Conservation (phyloP, 2,329 filamentous ascomycete species). For the Colletotrichum sp. region DNA sequence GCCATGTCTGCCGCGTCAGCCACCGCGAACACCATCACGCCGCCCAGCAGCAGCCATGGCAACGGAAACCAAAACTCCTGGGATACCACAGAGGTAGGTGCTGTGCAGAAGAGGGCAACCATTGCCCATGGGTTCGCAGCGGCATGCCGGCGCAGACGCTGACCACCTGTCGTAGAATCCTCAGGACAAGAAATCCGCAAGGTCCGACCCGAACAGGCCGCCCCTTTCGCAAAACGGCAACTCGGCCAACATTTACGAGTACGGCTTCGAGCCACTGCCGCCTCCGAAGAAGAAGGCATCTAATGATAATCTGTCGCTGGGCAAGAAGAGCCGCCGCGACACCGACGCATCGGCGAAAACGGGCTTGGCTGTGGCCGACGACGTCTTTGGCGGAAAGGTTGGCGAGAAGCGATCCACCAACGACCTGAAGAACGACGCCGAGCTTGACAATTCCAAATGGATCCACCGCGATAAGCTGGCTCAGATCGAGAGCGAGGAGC, state of each 20-base stretch:
- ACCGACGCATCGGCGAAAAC: constrained; percentile 22
- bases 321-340: constrained; percentile 16
- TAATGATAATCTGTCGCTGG: constrained; percentile 32
- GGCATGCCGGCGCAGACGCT: neutral
- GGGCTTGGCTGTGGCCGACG: constrained; percentile 30
- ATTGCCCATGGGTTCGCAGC: neutral
- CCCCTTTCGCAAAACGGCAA: constrained; percentile 25
- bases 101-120: neutral
- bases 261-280: constrained; percentile 22
- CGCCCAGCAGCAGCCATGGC: constrained; percentile 54
- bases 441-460: constrained; percentile 73
- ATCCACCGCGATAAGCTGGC: constrained; percentile 86
- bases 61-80: constrained; percentile 51
- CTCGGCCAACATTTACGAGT: constrained; percentile 21
- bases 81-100: constrained; percentile 45
- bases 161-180: constrained; percentile 16
- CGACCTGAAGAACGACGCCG: constrained; percentile 26
- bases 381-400: constrained; percentile 13
- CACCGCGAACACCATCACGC: constrained; percentile 50
- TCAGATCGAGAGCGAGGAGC: constrained; percentile 79
- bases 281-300: constrained; percentile 39
- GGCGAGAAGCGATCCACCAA: constrained; percentile 29
- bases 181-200: constrained; percentile 20
- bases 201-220: constrained; percentile 19
- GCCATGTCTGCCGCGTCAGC: constrained; percentile 55